Conservation (phyloP, 208 protist species). For the Novymonas esmeraldas region DNA sequence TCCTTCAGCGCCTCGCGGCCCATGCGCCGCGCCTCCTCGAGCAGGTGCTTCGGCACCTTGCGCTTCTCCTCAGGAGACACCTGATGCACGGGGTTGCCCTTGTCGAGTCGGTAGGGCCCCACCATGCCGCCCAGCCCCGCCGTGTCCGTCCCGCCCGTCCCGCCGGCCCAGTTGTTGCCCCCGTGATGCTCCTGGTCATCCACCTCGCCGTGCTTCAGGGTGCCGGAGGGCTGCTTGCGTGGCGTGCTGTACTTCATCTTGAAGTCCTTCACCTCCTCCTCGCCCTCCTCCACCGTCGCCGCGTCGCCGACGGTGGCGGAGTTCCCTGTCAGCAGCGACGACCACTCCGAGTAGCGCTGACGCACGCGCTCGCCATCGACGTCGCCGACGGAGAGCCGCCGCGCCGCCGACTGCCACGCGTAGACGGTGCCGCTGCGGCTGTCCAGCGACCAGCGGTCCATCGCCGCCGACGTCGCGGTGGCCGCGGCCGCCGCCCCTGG, state of each 20-base stretch:
- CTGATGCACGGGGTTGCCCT: constrained; percentile 86
- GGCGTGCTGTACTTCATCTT: constrained; percentile 79
- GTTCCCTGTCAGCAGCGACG: constrained; percentile 52
- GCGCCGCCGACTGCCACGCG: constrained; percentile 32
- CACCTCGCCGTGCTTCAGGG: constrained; percentile 89
- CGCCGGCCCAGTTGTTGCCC: constrained; percentile 93
- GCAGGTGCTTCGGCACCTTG: constrained; percentile 78
- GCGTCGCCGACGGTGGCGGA: constrained; percentile 44
- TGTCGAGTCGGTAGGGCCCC: constrained; percentile 91
- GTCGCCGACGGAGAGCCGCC: constrained; percentile 52
- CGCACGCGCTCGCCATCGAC: constrained; percentile 56
- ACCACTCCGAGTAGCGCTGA: constrained; percentile 64
- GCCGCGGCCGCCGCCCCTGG: not conserved
- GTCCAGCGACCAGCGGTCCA: constrained; percentile 17
- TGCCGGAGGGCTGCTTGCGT: constrained; percentile 68
- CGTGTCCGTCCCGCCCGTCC: constrained; percentile 87
- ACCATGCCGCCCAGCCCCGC: constrained; percentile 85
- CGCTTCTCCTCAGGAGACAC: constrained; percentile 88
- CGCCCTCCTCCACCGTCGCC: constrained; percentile 24
- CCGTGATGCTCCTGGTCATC: constrained; percentile 92
- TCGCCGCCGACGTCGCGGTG: not conserved
- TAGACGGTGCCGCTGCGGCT: constrained; percentile 25
- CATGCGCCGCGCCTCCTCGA: constrained; percentile 80
- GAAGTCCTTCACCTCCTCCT: constrained; percentile 34
- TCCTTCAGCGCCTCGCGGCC: constrained; percentile 73